Percentiles rank a stretch among this genome's conserved stretches.
These are phyloP conservation scores for Corynespora cassiicola DNA, from an alignment of 2,329 filamentous ascomycete species.

Conservation along the genomic window DNA sequence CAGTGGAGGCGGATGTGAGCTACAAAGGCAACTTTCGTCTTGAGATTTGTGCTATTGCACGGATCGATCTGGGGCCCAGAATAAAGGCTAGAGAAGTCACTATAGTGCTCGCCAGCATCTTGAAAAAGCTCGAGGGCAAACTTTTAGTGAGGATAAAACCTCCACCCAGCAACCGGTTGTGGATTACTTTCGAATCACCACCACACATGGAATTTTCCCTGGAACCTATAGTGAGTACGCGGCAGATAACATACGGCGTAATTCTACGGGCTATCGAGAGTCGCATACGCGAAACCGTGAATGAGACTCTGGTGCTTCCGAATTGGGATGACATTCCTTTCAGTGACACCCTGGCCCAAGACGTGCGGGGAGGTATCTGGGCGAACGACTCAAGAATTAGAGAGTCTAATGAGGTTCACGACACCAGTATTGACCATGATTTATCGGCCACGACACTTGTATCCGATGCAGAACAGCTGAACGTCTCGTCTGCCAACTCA, in stretches of 20 bases:
- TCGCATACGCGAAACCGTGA: conserved; percentile 90
- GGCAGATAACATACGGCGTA: conserved; percentile 93
- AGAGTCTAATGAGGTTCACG: too few species aligned
- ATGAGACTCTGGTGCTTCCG: conserved; percentile 87
- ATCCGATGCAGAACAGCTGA: too few species aligned
- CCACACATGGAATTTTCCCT: conserved; percentile 94
- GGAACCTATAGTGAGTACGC: conserved; percentile 91
- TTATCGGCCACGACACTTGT: too few species aligned
- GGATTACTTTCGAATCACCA: conserved; percentile 93
- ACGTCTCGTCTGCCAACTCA: too few species aligned
- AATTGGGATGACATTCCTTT: conserved; percentile 98
- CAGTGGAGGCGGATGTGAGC: conserved; percentile 83
- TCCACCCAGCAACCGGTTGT: conserved; percentile 93
- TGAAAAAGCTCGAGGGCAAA: conserved; percentile 87
- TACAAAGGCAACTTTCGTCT: conserved; percentile 90
- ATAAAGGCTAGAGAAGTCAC: conserved; percentile 93
- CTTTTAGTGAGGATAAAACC: conserved; percentile 87
- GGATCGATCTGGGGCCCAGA: conserved; percentile 84
- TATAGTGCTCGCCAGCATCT: conserved; percentile 81
- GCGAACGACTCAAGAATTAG: conserved; percentile 49
- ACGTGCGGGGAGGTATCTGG: conserved; percentile 87
- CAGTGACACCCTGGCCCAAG: conserved; percentile 77
- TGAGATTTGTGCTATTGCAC: conserved; percentile 90
- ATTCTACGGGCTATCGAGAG: conserved; percentile 94
- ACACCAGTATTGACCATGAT: too few species aligned